Evolutionary conservation across 176 grass and related monocot species (phyloP).

Genomic region (Pharus latifolius): DNA sequence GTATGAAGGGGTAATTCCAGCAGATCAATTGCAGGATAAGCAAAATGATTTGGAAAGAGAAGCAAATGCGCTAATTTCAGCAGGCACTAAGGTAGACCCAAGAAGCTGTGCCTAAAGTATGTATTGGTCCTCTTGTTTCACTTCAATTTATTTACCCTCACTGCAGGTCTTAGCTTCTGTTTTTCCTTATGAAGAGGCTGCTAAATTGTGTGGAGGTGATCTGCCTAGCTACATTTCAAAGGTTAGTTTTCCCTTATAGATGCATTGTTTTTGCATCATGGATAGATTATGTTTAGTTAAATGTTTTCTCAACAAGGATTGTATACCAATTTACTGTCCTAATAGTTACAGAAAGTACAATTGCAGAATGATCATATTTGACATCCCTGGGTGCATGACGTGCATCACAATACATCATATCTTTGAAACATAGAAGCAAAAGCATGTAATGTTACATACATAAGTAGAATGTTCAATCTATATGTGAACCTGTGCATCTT

Average conservation of each 20-base stretch:
- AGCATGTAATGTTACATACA: background rate
- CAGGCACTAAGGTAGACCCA: slow-evolving; percentile 48
- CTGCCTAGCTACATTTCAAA: slow-evolving; percentile 77
- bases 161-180: slow-evolving; percentile 59
- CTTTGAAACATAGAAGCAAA: background rate
- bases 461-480: background rate
- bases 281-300: background rate
- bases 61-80: slow-evolving; percentile 59
- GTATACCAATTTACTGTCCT: background rate
- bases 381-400: background rate
- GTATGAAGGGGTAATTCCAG: slow-evolving; percentile 61
- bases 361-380: too few species aligned
- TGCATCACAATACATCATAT: background rate
- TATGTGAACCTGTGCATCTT: background rate
- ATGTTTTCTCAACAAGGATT: background rate
- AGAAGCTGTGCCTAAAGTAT: background rate
- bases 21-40: slow-evolving; percentile 46
- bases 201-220: slow-evolving; percentile 58
- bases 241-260: slow-evolving; percentile 22
- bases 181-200: slow-evolving; percentile 68
- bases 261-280: background rate
- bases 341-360: background rate
- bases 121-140: background rate
- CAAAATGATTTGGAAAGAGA: slow-evolving; percentile 55
- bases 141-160: background rate